Percentiles rank a stretch among this genome's conserved stretches.
These are phyloP conservation scores for Fusarium sambucinum DNA, from an alignment of 2,329 filamentous ascomycete species.

Conservation along the genomic window DNA sequence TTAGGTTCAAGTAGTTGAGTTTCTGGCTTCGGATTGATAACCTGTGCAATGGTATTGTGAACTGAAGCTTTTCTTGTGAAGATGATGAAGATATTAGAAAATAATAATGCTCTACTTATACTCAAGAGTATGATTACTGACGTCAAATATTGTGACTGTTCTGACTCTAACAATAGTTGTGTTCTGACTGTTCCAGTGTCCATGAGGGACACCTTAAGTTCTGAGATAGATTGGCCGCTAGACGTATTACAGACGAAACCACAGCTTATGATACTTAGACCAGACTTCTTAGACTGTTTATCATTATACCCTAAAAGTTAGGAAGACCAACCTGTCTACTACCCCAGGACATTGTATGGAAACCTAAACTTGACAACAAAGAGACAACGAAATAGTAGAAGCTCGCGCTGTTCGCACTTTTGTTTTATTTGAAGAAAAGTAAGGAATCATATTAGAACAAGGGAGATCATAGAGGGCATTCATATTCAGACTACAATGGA, in stretches of 20 bases:
- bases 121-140: neutral
- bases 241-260: too few relatives aligned
- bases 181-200: neutral
- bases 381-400: neutral
- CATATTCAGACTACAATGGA: neutral
- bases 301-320: too few relatives aligned
- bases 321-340: too few relatives aligned
- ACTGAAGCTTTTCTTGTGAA: neutral
- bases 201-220: neutral
- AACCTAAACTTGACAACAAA: neutral
- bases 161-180: neutral
- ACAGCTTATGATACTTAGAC: too few relatives aligned
- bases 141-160: neutral
- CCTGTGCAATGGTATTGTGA: neutral
- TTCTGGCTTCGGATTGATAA: neutral
- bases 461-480: neutral
- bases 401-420: neutral
- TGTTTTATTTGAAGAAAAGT: fast-evolving
- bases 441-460: neutral
- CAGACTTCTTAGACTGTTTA: too few relatives aligned
- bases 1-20: neutral
- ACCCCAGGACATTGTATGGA: neutral
- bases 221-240: too few relatives aligned
- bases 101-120: neutral
- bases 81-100: neutral